Base-by-base conservation (phyloP, 345 rosid genomes). In the Boechera retrofracta region DNA sequence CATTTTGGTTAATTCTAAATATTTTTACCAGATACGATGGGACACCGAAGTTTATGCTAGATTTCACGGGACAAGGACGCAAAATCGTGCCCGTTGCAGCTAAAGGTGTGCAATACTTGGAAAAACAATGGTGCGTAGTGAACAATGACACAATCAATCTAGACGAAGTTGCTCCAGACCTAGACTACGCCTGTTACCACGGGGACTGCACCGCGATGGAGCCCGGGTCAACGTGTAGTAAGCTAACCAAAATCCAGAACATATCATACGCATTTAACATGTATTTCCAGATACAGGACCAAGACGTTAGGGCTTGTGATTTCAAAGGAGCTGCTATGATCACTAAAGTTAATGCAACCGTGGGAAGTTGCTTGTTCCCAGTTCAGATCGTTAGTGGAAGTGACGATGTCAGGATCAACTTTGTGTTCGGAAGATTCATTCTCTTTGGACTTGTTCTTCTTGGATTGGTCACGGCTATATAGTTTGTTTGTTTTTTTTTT, bases 251-350 rank as follows among this genome's bases (percentile, higher is more conserved):
- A 12, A 5, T 16, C 1, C 81, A 73, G 2, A 87, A 75, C 64
- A 39, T 66, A 8, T 96, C 98, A 5, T 93, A 87, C 21, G 97
- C 96, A 1, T 93, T 96, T 55, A 96, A 93, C 71, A 86, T 82
- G 89, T 87, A 77, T 62, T 93, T 35, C 64, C 99, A 95, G 44
- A 69, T 78, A 26, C 77, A 84, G 2, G 78, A 82, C 56, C 99
- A 93, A 74, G 82, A 82, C 4, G 87, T 80, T 2, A 72, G 78
- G 18, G 83, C 92, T 0, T 96, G 99, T 60, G 79, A 87, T 35
- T 95, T 95, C 79, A 53, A 79, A 12, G 96, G 98, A 2, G 31
- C 84, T 61, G 99, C 76, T 1, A 64, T 53, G 62, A 52, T 93
- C 6, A 79, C 81, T 38, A 80, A 38, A 4, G 32, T n/a, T 41